A percentile compares a stretch with the other conserved stretches of the same genome.
These are phyloP conservation scores for Ceratocystiopsis minuta DNA, from an alignment of 2,329 filamentous ascomycete species.

Conservation along the genomic window DNA sequence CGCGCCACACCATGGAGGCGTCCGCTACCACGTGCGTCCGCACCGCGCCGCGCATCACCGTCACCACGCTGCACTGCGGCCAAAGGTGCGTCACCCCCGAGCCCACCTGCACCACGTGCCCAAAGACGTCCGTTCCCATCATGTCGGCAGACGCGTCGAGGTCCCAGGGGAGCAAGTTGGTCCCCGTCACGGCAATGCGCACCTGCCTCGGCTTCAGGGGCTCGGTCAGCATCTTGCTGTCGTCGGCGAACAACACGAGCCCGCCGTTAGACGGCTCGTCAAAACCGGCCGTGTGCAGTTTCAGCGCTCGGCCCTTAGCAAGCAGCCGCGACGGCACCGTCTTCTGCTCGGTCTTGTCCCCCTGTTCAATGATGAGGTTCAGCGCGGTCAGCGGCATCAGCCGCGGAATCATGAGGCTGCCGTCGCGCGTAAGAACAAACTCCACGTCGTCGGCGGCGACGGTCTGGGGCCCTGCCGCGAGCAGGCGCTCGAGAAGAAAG, in stretches of 20 bases:
- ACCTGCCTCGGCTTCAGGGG: slow-evolving; percentile 18
- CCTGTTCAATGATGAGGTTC: slow-evolving; percentile 26
- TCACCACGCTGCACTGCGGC: slow-evolving; percentile 24
- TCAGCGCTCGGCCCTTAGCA: slow-evolving; percentile 1
- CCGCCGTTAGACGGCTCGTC: neutral
- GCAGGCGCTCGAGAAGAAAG: too few relatives aligned
- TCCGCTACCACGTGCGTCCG: slow-evolving; percentile 18
- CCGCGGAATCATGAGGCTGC: slow-evolving; percentile 20
- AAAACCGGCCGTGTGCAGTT: slow-evolving; percentile 7
- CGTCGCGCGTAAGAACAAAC: slow-evolving; percentile 12
- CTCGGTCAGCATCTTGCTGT: slow-evolving; percentile 1
- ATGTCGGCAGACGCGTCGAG: slow-evolving; percentile 7
- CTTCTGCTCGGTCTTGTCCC: neutral
- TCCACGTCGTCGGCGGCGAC: slow-evolving; percentile 14
- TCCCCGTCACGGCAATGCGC: slow-evolving; percentile 21
- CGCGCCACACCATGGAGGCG: slow-evolving; percentile 16
- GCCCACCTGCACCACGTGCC: slow-evolving; percentile 19
- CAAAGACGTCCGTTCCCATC: slow-evolving; percentile 21
- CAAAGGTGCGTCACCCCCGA: slow-evolving; percentile 14
- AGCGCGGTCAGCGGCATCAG: slow-evolving; percentile 21
- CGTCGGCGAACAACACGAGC: slow-evolving; percentile 6
- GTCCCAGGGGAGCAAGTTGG: slow-evolving; percentile 20
- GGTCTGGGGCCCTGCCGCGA: too few relatives aligned
- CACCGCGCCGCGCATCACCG: slow-evolving; percentile 20
- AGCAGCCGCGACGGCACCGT: neutral